These are phyloP conservation scores for Xylariaceae sp. DNA, from an alignment of 2,329 filamentous ascomycete species.

Conservation along the genomic window DNA sequence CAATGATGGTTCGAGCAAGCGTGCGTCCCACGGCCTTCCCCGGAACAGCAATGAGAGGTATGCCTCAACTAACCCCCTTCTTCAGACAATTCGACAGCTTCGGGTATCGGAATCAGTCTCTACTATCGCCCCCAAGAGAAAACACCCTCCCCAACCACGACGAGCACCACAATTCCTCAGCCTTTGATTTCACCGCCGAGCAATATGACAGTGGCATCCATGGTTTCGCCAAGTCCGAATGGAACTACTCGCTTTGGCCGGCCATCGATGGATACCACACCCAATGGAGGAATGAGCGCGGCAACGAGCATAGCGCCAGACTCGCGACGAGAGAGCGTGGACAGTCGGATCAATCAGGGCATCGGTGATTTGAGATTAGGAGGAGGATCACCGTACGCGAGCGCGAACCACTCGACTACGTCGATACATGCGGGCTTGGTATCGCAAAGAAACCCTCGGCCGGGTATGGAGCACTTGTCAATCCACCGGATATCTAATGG, in stretches of 20 bases:
- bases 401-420: slow-evolving; percentile 69
- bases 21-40: slow-evolving; percentile 32
- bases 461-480: slow-evolving; percentile 46
- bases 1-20: slow-evolving; percentile 46
- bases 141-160: slow-evolving; percentile 55
- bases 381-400: slow-evolving; percentile 66
- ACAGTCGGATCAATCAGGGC: slow-evolving; percentile 69
- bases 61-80: slow-evolving; percentile 15
- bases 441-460: slow-evolving; percentile 59
- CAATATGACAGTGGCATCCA: slow-evolving; percentile 62
- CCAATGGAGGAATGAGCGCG: slow-evolving; percentile 32
- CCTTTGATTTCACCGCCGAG: slow-evolving; percentile 51
- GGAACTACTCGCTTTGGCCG: slow-evolving; percentile 41
- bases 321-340: slow-evolving; percentile 70
- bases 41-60: background rate
- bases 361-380: slow-evolving; percentile 66
- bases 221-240: slow-evolving; percentile 56
- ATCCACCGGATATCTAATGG: slow-evolving; percentile 59
- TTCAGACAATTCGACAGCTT: slow-evolving; percentile 42
- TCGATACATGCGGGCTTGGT: slow-evolving; percentile 68
- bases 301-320: slow-evolving; percentile 37
- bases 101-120: slow-evolving; percentile 36
- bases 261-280: slow-evolving; percentile 37
- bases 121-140: slow-evolving; percentile 53
- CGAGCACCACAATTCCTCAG: slow-evolving; percentile 45